phyloP scores from a whole-genome alignment of 2,329 filamentous ascomycete genomes.

The Penicillium sp. region DNA sequence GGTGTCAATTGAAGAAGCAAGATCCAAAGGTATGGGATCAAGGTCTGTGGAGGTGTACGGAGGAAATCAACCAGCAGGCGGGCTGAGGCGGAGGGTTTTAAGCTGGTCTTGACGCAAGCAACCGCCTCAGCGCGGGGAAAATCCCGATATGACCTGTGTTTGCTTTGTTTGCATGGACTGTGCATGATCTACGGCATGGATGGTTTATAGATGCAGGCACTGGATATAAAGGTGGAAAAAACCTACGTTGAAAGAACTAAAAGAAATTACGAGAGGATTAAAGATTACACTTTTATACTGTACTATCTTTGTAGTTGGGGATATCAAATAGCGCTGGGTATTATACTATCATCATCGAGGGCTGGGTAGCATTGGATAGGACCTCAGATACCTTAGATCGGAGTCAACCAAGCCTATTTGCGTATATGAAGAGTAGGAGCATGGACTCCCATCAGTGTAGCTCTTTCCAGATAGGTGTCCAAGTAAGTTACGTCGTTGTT shows the following conservation, averaged over 20 bases:
- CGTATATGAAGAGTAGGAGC: too few relatives aligned
- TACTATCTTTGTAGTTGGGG: neutral
- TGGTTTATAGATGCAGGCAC: neutral
- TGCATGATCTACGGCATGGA: neutral
- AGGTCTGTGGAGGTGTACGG: neutral
- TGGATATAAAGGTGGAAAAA: neutral
- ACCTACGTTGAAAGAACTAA: too few relatives aligned
- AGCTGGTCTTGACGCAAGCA: slow-evolving; percentile 11
- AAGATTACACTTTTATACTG: neutral
- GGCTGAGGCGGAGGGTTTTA: neutral
- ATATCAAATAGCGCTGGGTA: too few relatives aligned
- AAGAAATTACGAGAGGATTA: neutral
- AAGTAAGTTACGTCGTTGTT: too few relatives aligned
- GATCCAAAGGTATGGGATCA: neutral
- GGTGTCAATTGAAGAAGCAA: neutral
- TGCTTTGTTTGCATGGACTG: slow-evolving; percentile 31
- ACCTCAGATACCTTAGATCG: too few relatives aligned
- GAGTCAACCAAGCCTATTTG: too few relatives aligned
- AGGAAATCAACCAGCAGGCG: neutral
- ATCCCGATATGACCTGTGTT: slow-evolving; percentile 22
- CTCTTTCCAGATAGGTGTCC: too few relatives aligned
- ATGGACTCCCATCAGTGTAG: too few relatives aligned
- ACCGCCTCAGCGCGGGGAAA: slow-evolving; percentile 19
- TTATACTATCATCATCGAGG: neutral
- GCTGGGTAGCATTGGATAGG: too few relatives aligned